Conservation (phyloP, 2,329 filamentous ascomycete species). For the Ascochyta rabiei region DNA sequence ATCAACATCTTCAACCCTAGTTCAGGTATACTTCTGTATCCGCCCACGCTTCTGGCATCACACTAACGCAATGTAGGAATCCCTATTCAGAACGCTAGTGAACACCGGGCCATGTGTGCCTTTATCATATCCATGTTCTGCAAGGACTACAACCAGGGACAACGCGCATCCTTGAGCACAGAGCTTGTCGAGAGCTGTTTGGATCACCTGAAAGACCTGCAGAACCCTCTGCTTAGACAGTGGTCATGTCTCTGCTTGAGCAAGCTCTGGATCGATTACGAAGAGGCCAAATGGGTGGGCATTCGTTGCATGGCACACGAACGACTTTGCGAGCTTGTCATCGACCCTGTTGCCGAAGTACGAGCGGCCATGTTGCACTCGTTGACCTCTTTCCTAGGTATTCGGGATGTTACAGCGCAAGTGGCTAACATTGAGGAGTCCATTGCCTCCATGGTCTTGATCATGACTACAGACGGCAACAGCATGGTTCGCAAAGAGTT, state of each 20-base stretch:
- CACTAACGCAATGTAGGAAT: conserved; percentile 57
- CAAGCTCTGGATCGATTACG: conserved; percentile 88
- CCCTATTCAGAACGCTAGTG: conserved; percentile 84
- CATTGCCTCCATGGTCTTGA: conserved; percentile 84
- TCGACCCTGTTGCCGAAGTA: conserved; percentile 90
- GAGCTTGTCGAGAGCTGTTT: conserved; percentile 91
- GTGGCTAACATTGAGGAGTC: conserved; percentile 90
- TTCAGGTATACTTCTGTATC: conserved; percentile 55
- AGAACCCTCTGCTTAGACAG: conserved; percentile 87
- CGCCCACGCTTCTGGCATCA: not conserved
- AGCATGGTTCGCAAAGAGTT: conserved; percentile 93
- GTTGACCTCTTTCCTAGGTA: conserved; percentile 91
- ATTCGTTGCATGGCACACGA: conserved; percentile 85
- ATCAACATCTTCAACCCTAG: conserved; percentile 87
- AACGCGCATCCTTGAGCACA: conserved; percentile 86
- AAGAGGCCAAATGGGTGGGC: conserved; percentile 95
- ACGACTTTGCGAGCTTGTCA: conserved; percentile 78
- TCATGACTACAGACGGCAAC: conserved; percentile 93
- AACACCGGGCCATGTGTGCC: conserved; percentile 98
- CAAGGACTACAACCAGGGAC: conserved; percentile 90
- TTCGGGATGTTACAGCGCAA: conserved; percentile 89
- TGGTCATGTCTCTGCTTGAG: conserved; percentile 97
- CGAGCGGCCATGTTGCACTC: conserved; percentile 92
- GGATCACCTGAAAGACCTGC: conserved; percentile 79
- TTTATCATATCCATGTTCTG: conserved; percentile 98